phyloP scores from a whole-genome alignment of 2,329 filamentous ascomycete genomes.

The Stachybotrys elegans region DNA sequence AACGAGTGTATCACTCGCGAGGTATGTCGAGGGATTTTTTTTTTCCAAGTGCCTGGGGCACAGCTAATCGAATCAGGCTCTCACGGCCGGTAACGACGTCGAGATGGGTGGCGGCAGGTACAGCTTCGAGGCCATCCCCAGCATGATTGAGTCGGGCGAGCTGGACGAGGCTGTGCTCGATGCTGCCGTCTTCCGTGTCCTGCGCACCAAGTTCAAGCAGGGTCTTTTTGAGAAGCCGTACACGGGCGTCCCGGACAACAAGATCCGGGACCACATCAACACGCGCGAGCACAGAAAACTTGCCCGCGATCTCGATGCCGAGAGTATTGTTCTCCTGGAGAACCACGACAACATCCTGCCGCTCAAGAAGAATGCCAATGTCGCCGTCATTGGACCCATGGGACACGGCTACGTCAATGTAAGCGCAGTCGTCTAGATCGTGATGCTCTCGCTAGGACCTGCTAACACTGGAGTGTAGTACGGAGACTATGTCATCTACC shows the following conservation, averaged over 20 bases:
- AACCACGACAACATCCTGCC: conserved; percentile 51
- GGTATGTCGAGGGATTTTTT: conserved; percentile 21
- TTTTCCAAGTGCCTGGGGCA: conserved; percentile 3
- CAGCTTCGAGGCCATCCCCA: conserved; percentile 63
- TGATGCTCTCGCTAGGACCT: neutral
- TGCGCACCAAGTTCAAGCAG: conserved; percentile 63
- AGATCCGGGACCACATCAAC: conserved; percentile 57
- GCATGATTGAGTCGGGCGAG: conserved; percentile 56
- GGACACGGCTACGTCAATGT: conserved; percentile 66
- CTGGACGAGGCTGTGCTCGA: conserved; percentile 57
- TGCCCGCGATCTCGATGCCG: conserved; percentile 58
- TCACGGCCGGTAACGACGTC: conserved; percentile 66
- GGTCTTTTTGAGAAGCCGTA: conserved; percentile 70
- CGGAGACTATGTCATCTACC: conserved; percentile 68
- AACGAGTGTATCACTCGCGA: conserved; percentile 59
- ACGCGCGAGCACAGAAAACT: conserved; percentile 53
- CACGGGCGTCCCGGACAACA: conserved; percentile 47
- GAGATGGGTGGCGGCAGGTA: conserved; percentile 75
- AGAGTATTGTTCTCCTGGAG: conserved; percentile 57
- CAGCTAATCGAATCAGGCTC: conserved; percentile 30
- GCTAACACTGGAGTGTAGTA: conserved; percentile 38
- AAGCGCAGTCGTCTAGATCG: conserved; percentile 18
- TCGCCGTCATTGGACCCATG: conserved; percentile 73
- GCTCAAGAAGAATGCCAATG: conserved; percentile 57
- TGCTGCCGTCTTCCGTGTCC: conserved; percentile 58